These are phyloP conservation scores for Deinandra increscens DNA, from an alignment of 129 eudicot species.

Conservation along the genomic window DNA sequence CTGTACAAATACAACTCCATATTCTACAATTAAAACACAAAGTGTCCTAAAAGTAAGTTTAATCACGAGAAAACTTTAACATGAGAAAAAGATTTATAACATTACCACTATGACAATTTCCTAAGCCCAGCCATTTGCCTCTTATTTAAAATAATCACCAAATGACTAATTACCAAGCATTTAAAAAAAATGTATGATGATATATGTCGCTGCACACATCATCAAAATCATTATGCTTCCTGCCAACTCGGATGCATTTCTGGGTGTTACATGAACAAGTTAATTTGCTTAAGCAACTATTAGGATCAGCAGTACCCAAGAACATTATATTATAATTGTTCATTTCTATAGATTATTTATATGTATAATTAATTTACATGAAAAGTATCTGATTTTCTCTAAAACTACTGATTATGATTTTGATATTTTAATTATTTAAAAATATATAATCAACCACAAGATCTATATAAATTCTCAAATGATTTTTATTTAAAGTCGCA, in stretches of 20 bases:
- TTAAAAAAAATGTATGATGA: conserved; percentile 96
- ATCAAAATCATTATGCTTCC: conserved; percentile 94
- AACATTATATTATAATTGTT: conserved; percentile 93
- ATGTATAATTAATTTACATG: too few relatives aligned
- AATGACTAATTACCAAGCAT: conserved; percentile 99
- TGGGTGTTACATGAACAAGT: conserved; percentile 93
- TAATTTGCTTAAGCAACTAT: conserved; percentile 68
- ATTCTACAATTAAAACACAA: too few relatives aligned
- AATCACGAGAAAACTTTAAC: not conserved
- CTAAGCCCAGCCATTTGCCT: conserved; percentile 99
- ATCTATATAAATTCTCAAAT: too few relatives aligned
- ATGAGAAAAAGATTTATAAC: not conserved
- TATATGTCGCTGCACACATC: conserved; percentile 98
- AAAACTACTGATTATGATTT: too few relatives aligned
- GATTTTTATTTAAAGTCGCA: too few relatives aligned
- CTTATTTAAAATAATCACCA: conserved; percentile 88
- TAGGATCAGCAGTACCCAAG: conserved; percentile 89
- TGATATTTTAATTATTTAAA: too few relatives aligned
- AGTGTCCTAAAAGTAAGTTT: too few relatives aligned
- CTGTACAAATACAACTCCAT: too few relatives aligned
- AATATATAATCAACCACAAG: too few relatives aligned
- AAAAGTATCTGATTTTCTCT: too few relatives aligned
- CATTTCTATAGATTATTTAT: conserved; percentile 61
- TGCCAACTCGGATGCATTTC: conserved; percentile 94
- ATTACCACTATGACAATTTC: conserved; percentile 81